phyloP scores from a whole-genome alignment of 805 yeast species.

The Yarrowia bubula region DNA sequence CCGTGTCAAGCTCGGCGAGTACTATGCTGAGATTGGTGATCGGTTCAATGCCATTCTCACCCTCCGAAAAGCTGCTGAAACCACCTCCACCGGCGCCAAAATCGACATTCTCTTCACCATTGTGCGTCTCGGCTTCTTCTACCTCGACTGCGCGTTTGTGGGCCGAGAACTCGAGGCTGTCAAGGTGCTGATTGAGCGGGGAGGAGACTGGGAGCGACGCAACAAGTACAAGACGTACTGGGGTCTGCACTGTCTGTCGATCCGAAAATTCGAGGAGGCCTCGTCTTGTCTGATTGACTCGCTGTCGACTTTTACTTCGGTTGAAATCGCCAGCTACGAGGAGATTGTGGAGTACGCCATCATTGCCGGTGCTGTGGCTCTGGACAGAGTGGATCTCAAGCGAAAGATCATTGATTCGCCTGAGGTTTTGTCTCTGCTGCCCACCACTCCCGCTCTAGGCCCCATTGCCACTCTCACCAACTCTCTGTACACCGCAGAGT shows the following conservation, averaged over 20 bases:
- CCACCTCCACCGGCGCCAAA: constrained; percentile 85
- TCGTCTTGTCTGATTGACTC: constrained; percentile 83
- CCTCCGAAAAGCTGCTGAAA: constrained; percentile 69
- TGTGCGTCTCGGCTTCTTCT: constrained; percentile 86
- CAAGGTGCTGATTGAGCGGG: constrained; percentile 78
- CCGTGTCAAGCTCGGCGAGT: constrained; percentile 81
- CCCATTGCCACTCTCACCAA: constrained; percentile 82
- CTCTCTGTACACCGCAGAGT: constrained; percentile 85
- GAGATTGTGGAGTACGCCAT: constrained; percentile 86
- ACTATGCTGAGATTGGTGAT: constrained; percentile 83
- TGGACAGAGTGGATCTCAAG: constrained; percentile 82
- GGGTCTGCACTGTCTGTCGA: constrained; percentile 80
- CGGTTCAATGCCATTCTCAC: constrained; percentile 64
- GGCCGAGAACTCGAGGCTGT: constrained; percentile 71
- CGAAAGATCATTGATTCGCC: constrained; percentile 87
- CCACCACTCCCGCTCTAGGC: constrained; percentile 67
- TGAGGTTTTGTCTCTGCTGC: constrained; percentile 77
- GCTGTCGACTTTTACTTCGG: constrained; percentile 90
- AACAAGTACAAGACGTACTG: constrained; percentile 88
- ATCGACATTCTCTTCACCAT: constrained; percentile 83
- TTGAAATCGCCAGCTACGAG: constrained; percentile 85
- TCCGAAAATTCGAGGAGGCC: constrained; percentile 83
- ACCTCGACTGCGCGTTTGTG: constrained; percentile 68
- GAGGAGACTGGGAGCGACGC: constrained; percentile 99
- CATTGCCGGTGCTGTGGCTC: constrained; percentile 78